Evolutionary conservation across 1,284 basidiomycete genomes (phyloP), one percentile per base, ranked within the genome.

Genomic region (Malassezia yamatoensis): DNA sequence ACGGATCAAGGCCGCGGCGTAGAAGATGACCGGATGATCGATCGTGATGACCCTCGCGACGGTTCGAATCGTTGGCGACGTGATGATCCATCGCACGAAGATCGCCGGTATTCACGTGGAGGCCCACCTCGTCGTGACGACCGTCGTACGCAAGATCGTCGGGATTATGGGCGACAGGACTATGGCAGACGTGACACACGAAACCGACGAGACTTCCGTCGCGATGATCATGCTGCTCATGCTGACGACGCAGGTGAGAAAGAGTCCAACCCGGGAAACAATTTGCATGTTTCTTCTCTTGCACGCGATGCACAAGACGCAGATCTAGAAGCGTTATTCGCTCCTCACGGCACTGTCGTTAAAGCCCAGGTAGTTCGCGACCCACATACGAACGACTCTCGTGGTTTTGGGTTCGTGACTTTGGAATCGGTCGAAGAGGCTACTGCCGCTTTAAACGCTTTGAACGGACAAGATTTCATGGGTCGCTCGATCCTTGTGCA

Each of bases 391-490:
- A 85, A 88, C 68, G 91, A 96, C 72, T 90, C 90, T 53, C 88
- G 93, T 71, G 93, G 91, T 37, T 96, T 98, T 68, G 93, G 89
- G 42, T 98, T 98, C 76, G 93, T 98, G 70, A 96, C 90, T 54
- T 91, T 93, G 84, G 87, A 89, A 74, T 81, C 81, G 36, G 76
- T 70, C 40, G 88, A 89, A 65, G 90, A 94, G 69, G 93, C 91
- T 5, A 87, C 91, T 52, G 86, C 86, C 47, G 89, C 87, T 49
- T 85, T 96, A 65, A 82, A 85, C 34, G 85, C 83, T 9, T 78
- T 96, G 64, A 86, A 89, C 75, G 82, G 83, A 44, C 85, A 85
- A 58, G 87, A 90, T 54, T 76, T 94, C 46, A 83, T 85, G 78
- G 93, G 90, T 59, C 90, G 90, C 78, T 79, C 80, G 35, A 80